Base-by-base conservation (phyloP, 2,329 filamentous ascomycete species). In the Colletotrichum aenigma region DNA sequence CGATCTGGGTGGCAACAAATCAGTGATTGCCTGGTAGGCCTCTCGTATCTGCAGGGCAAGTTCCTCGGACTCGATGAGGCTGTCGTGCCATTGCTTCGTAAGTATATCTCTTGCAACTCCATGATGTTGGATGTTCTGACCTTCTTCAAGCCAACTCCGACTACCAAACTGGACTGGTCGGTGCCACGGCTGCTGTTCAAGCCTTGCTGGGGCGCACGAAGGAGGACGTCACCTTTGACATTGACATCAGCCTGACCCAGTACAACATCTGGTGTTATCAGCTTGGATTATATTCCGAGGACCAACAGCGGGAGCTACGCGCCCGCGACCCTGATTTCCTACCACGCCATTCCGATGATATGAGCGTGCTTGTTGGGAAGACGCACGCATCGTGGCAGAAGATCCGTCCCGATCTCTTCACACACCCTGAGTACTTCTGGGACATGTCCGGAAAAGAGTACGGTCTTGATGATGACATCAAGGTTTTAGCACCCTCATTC, bases 251-350 rank as follows among this genome's bases (percentile, higher is more conserved):
- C 34, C 65, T 81, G 24, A 80, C 79, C 0, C 80, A 81, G 67
- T 81, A 81, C 38, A 81, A 81, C 55, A 80, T 81, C 38, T 80
- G 79, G 78, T 79, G 78, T 18, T 78, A 78, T 61, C 71, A 69
- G 1, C 78, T 80, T 4, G 80, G 79, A 7, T 74, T 75, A 21
- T 79, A 81, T 9, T 69, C 70, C 4, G 74, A 75, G 18, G 66
- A 66, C 15, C 75, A 79, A 15, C 69, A 72, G 8, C 58, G 62
- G 10, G 76, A 71, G 12, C 69, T 81, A 1, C 52, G 73, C 12
- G 76, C 65, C 6, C 75, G 78, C 12, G 76, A 80, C 21, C 32
- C 66, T 6, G 72, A 68, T 0, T 58, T 58, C 4, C 0, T 26
- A 3, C 55, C 55, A 3, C 55, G 55, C 13, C 55, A 58, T 21